Evolutionary conservation across 1,139 yeast species (phyloP).

Genomic region (Kodamaea ohmeri): DNA sequence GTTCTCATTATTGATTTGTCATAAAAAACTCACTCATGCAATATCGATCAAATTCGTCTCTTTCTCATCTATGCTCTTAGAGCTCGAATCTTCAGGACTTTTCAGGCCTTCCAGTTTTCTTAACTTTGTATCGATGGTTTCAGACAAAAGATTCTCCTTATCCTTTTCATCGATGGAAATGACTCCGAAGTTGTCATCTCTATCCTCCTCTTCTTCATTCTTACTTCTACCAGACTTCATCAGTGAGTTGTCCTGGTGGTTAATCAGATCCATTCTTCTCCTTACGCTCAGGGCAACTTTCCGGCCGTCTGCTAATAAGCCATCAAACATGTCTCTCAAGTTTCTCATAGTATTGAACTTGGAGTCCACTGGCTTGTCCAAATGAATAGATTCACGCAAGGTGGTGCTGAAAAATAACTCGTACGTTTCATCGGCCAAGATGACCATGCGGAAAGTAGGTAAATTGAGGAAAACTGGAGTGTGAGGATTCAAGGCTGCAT

Average conservation of each 20-base stretch:
- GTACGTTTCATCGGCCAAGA: slow-evolving; percentile 89
- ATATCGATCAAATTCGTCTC: not conserved
- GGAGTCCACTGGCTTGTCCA: slow-evolving; percentile 53
- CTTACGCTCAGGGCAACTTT: slow-evolving; percentile 87
- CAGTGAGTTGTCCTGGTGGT: slow-evolving; percentile 23
- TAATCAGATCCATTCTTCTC: slow-evolving; percentile 69
- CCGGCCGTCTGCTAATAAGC: slow-evolving; percentile 86
- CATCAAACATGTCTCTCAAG: slow-evolving; percentile 85
- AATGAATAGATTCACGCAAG: slow-evolving; percentile 62
- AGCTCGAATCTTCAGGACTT: not conserved
- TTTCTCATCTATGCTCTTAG: not conserved
- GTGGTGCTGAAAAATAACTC: slow-evolving; percentile 77
- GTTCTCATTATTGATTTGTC: too few species aligned
- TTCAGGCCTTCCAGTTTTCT: not conserved
- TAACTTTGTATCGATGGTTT: not conserved
- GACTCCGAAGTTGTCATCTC: slow-evolving; percentile 49
- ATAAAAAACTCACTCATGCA: too few species aligned
- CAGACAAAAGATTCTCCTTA: slow-evolving; percentile 41
- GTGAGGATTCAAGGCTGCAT: slow-evolving; percentile 78
- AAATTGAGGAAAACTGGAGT: slow-evolving; percentile 73
- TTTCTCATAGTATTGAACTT: slow-evolving; percentile 54
- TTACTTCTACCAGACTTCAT: slow-evolving; percentile 25
- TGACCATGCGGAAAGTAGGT: slow-evolving; percentile 92
- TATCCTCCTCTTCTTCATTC: slow-evolving; percentile 42
- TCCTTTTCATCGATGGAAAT: slow-evolving; percentile 47